Evolutionary conservation across 176 grass and related monocot genomes (phyloP), one percentile per base, ranked within the genome.

Genomic region (Dendrocalamus sinicus): DNA sequence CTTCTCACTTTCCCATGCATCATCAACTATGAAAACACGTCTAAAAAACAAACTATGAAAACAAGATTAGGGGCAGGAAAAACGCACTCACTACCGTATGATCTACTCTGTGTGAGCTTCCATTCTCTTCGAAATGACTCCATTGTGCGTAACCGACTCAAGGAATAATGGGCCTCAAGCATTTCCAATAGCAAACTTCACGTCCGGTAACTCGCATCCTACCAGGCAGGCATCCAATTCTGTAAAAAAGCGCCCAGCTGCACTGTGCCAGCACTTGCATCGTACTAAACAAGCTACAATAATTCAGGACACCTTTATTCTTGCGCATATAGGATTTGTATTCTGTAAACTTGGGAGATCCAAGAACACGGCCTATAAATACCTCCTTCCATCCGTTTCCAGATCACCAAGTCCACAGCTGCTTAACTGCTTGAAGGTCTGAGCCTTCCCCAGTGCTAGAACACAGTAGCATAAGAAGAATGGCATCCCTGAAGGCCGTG

Each of bases 301-400:
- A 90, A 97, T 94, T 87, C 90, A 89, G 43, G 79, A 6, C 19
- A 52, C 76, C 91, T 93, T 93, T 96, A 90, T 96, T 96, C 94
- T 77, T 61, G 65, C 83, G 72, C 51, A 76, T 85, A 64, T 39
- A 57, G 45, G 83, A 80, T 87, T 74, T 63, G 59, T 54, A 88
- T 85, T 84, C 32, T 70, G 73, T 65, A 52, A 53, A 55, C 61
- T 58, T 79, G 17, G n/a, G 30, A 77, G 72, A 30, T 52, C 20
- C 76, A 35, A 32, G 53, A 54, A 47, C 53, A 53, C 30, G 8
- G 76, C 32, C 89, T 94, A 97, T 97, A 97, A 97, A 92, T 92
- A 91, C 72, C 83, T 70, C 52, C 52, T 43, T 19, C 63, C 74
- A 11, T 72, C 24, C 57, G 28, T 58, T 77, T 39, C n/a, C 52